Conservation (phyloP, 169 alveolate species). For the Haemoproteus tartakovskyi region DNA sequence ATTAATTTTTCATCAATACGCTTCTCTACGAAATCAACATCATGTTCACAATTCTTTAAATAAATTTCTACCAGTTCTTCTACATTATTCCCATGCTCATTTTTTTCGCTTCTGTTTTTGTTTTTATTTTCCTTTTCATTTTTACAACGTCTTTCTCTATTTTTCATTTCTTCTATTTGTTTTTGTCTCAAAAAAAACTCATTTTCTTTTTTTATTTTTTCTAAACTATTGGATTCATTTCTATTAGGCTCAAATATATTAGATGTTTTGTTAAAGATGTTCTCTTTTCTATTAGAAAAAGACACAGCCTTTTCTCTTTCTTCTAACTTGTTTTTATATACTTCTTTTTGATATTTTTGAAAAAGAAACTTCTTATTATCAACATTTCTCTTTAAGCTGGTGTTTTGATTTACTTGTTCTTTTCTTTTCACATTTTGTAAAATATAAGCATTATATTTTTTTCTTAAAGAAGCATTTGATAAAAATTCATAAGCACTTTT, state of each 20-base stretch:
- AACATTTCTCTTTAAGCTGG: constrained; percentile 11
- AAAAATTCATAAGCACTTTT: constrained; percentile 57
- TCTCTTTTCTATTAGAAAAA: background rate
- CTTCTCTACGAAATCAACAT: constrained; percentile 1
- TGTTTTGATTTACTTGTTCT: background rate
- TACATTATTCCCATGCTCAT: background rate
- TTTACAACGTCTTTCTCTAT: too few relatives aligned
- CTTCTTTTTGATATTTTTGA: background rate
- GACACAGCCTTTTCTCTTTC: constrained; percentile 7
- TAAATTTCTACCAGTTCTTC: constrained; percentile 18
- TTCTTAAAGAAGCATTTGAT: constrained; percentile 22
- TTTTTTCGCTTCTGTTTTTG: too few relatives aligned
- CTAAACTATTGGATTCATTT: too few relatives aligned
- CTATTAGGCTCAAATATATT: too few relatives aligned
- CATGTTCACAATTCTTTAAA: constrained; percentile 3
- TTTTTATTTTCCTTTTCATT: too few relatives aligned
- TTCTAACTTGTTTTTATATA: constrained; percentile 18
- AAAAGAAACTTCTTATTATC: constrained; percentile 20
- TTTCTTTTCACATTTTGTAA: constrained; percentile 1
- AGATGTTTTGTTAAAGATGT: too few relatives aligned
- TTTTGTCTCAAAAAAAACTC: too few relatives aligned
- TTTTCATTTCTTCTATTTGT: too few relatives aligned
- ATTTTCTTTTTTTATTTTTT: constrained; percentile 19
- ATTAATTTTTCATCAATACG: constrained; percentile 6
- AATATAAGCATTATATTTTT: constrained; percentile 18